Evolutionary conservation across 768 basidiomycete species (phyloP), one percentile per base, ranked within the genome.

Genomic region (Leccinum sublutescens): DNA sequence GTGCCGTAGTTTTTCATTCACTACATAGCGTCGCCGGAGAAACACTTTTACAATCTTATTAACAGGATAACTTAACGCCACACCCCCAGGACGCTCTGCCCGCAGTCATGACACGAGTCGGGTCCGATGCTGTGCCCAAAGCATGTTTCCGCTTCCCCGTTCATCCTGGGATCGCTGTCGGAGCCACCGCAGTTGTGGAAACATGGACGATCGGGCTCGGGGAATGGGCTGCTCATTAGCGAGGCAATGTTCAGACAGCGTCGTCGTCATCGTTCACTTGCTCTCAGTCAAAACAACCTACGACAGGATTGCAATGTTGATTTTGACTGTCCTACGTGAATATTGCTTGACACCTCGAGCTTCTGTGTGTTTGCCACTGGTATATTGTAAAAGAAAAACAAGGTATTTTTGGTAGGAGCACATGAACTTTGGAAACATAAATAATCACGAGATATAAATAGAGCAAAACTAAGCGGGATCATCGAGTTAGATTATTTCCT

Each of bases 71-170:
- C 17, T 17, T 57, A 23, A 36, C 31, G 43, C 11, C 43, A 45
- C 43, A 45, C 5, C 2, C 43, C 15, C 11, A n/a, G 40, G 43
- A n/a, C 43, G 19, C 43, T n/a, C 49, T 8, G 23, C 40, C 33
- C 33, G 19, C 48, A 43, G 40, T 45, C 34, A n/a, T n/a, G 56
- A 68, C 54, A 66, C 11, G 64, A 52, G 52, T 68, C 65, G 66
- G 64, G 29, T 29, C 58, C 58, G 64, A 40, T 49, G 40, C 52
- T 48, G 23, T 54, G 56, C 47, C 49, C 23, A 57, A 43, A 43
- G 56, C 60, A 59, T 55, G 55, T 50, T 31, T 47, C 17, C 56
- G 60, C 29, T 25, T 53, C 34, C 52, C 62, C 10, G 57, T 56
- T 54, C 47, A 19, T 55, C 50, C 54, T 52, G 52, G 43, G 50